Conservation (phyloP, 352 stramenopile genomes). For the Aphanomyces astaci region DNA sequence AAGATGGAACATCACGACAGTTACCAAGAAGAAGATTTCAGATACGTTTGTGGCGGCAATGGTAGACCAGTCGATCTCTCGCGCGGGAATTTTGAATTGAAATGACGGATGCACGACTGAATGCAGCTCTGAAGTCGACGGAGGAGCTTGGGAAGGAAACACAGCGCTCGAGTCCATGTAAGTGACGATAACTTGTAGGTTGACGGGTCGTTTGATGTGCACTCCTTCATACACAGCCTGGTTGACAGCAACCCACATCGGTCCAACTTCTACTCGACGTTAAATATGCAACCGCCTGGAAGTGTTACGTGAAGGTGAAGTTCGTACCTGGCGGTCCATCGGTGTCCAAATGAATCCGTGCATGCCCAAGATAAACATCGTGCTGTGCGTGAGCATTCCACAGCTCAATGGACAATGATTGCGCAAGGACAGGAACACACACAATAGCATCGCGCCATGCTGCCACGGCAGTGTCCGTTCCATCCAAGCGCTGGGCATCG, state of each 20-base stretch:
- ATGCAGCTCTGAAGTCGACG: not conserved
- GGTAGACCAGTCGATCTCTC: conserved; percentile 47
- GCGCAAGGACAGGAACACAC: not conserved
- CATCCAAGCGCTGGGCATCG: not conserved
- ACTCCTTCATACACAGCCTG: conserved; percentile 3
- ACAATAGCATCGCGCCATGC: not conserved
- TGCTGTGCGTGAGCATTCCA: conserved; percentile 14
- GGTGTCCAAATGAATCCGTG: not conserved
- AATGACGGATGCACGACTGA: conserved; percentile 46
- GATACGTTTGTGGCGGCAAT: conserved; percentile 47
- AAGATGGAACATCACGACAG: not conserved
- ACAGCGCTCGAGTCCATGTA: not conserved
- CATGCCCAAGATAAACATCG: conserved; percentile 13
- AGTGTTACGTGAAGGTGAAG: not conserved
- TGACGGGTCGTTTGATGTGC: not conserved
- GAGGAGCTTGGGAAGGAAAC: not conserved
- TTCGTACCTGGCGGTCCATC: not conserved
- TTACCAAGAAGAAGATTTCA: conserved; percentile 58
- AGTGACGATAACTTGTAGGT: conserved; percentile 8
- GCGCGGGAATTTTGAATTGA: conserved; percentile 39
- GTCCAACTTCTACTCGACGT: conserved; percentile 7
- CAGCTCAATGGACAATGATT: conserved; percentile 9
- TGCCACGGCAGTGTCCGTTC: not conserved
- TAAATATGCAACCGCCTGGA: not conserved
- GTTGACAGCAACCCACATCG: not conserved